Percentiles rank a stretch among this genome's conserved stretches.
Conservation (phyloP, 768 basidiomycete genomes). For the Termitomyces bulborhizus region DNA sequence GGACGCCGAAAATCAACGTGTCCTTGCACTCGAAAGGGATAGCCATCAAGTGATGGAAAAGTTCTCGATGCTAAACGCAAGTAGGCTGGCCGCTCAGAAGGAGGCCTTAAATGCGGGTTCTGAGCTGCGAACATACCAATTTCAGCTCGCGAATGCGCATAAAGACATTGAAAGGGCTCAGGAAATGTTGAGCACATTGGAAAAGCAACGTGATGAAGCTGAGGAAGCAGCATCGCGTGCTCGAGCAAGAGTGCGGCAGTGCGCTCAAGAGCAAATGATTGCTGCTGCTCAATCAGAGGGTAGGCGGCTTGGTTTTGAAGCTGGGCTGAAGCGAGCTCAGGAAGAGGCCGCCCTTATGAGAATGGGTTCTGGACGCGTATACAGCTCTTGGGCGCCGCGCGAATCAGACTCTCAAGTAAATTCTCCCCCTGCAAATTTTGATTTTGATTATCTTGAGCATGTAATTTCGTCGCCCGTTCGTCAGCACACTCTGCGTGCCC, state of each 20-base stretch:
- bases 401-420: neutral
- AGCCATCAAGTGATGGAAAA: slow-evolving; percentile 26
- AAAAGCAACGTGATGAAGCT: slow-evolving; percentile 51
- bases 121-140: slow-evolving; percentile 31
- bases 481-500: neutral
- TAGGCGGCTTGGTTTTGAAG: slow-evolving; percentile 41
- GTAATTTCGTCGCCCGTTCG: slow-evolving; percentile 8
- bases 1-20: slow-evolving; percentile 27
- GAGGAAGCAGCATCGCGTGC: slow-evolving; percentile 48
- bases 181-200: slow-evolving; percentile 38
- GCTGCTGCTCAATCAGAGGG: slow-evolving; percentile 55
- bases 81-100: slow-evolving; percentile 27
- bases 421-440: neutral
- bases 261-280: slow-evolving; percentile 45
- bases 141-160: slow-evolving; percentile 34
- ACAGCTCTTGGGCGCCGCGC: neutral
- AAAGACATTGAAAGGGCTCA: slow-evolving; percentile 50
- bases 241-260: slow-evolving; percentile 41
- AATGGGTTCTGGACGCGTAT: neutral
- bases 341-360: slow-evolving; percentile 18
- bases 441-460: neutral
- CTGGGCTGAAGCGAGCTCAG: slow-evolving; percentile 37
- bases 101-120: slow-evolving; percentile 29
- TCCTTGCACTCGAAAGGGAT: slow-evolving; percentile 26
- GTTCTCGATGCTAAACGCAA: slow-evolving; percentile 30